Conservation (phyloP, 371 early-diverging fungal genomes). For the Amoeboaphelidium protococcarum region DNA sequence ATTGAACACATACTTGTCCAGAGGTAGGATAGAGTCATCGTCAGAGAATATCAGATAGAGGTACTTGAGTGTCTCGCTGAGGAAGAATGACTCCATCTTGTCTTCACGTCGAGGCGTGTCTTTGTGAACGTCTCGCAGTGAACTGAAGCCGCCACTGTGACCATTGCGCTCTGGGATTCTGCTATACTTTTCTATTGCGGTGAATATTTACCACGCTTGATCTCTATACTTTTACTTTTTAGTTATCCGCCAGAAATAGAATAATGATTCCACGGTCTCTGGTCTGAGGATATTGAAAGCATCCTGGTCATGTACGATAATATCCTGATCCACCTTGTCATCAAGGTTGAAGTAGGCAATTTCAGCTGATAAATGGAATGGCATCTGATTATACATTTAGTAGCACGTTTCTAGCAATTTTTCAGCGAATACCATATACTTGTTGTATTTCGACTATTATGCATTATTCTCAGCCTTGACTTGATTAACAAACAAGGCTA, state of each 20-base stretch:
- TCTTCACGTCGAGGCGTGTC: constrained; percentile 24
- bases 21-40: constrained; percentile 28
- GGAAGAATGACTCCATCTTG: constrained; percentile 58
- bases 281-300: constrained; percentile 43
- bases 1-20: constrained; percentile 55
- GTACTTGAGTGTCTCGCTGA: constrained; percentile 87
- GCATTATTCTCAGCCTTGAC: constrained; percentile 13
- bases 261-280: constrained; percentile 68
- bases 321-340: constrained; percentile 21
- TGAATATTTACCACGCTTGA: constrained; percentile 70
- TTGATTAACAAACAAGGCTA: constrained; percentile 45
- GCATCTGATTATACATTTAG: constrained; percentile 46
- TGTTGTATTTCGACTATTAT: constrained; percentile 8
- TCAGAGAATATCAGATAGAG: constrained; percentile 65
- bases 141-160: constrained; percentile 57
- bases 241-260: constrained; percentile 53
- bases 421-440: constrained; percentile 39
- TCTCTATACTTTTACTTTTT: constrained; percentile 46
- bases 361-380: constrained; percentile 55
- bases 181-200: constrained; percentile 46
- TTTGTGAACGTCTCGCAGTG: constrained; percentile 35
- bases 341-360: constrained; percentile 23
- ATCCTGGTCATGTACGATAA: constrained; percentile 28
- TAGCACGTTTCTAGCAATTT: constrained; percentile 48
- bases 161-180: constrained; percentile 23